These are phyloP conservation scores for Phaseolus coccineus DNA, from an alignment of 331 rosid species.

Conservation along the genomic window DNA sequence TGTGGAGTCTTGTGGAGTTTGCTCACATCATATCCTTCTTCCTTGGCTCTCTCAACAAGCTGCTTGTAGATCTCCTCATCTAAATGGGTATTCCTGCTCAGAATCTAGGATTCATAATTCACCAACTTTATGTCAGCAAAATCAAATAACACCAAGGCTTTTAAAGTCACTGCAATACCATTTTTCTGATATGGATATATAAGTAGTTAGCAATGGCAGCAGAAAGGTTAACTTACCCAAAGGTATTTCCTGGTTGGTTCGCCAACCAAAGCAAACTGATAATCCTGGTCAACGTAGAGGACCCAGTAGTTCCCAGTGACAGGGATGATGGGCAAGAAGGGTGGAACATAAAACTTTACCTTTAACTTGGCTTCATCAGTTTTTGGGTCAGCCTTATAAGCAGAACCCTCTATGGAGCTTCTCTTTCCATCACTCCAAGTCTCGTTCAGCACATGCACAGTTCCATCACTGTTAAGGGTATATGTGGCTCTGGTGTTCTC, in stretches of 20 bases:
- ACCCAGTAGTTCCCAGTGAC: conserved; percentile 89
- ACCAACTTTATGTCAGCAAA: conserved; percentile 7
- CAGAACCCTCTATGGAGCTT: conserved; percentile 67
- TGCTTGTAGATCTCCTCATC: conserved; percentile 68
- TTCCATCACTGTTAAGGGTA: conserved; percentile 72
- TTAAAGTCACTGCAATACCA: too few relatives aligned
- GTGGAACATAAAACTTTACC: conserved; percentile 87
- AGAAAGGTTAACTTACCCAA: conserved; percentile 63
- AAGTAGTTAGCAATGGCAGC: too few relatives aligned
- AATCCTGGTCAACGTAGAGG: conserved; percentile 69
- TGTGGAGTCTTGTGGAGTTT: conserved; percentile 91
- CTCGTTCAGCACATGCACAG: conserved; percentile 81
- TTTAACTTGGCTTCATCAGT: conserved; percentile 88
- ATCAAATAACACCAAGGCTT: too few relatives aligned
- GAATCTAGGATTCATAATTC: conserved; percentile 54
- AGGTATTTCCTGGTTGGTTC: conserved; percentile 76
- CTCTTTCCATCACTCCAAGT: conserved; percentile 74
- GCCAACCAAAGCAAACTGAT: conserved; percentile 79
- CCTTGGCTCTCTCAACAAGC: conserved; percentile 67
- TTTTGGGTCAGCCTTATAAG: conserved; percentile 69
- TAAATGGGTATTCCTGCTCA: conserved; percentile 61
- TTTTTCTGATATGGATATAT: too few relatives aligned
- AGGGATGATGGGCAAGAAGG: conserved; percentile 85
- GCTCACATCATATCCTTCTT: conserved; percentile 82
- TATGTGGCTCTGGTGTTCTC: conserved; percentile 86